Evolutionary conservation across 2,329 filamentous ascomycete species (phyloP), one percentile per base, ranked within the genome.

Genomic region (Fusarium sp.): DNA sequence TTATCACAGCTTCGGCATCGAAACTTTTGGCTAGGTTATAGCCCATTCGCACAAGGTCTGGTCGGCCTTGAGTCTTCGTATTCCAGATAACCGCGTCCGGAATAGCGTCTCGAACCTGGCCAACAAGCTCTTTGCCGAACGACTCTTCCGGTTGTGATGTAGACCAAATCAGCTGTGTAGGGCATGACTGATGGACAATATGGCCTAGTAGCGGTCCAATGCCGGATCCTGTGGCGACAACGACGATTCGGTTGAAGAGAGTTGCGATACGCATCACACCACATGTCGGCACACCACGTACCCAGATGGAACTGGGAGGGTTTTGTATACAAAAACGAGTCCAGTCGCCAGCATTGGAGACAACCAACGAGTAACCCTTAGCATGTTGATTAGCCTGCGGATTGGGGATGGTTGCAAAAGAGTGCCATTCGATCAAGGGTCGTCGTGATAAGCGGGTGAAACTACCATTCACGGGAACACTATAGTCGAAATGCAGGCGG

Each of bases 321-420:
- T 87, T 85, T 53, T 86, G 82, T 81, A 95, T 94, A 63, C 89
- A 87, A 37, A 85, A 83, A 30, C 84, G 83, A 2, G 93, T 95
- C 92, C 93, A 95, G 82, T 95, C 92, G 28, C 93, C 93, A 7
- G 92, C 92, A 72, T 91, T 92, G 60, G 92, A 93, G 33, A 95
- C 86, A 35, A 95, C 83, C 35, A 93, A 84, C 1, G 91, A 93
- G 82, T 92, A 94, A 19, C 89, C 90, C 43, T 75, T 76, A 25
- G 75, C 74, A 4, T 76, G 66, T 2, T 71, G 60, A 30, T 76
- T 78, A 16, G 71, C 64, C 60, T 83, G 79, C 5, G 88, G 85
- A 67, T 89, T 87, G 2, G 92, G 90, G 68, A 95, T 93, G 3
- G 91, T 91, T 47, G 93, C 93, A 78, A 95, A 95, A 1, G 90